These are phyloP conservation scores for Xylaria grammica DNA, from an alignment of 495 filamentous ascomycete genomes.

Conservation along the genomic window DNA sequence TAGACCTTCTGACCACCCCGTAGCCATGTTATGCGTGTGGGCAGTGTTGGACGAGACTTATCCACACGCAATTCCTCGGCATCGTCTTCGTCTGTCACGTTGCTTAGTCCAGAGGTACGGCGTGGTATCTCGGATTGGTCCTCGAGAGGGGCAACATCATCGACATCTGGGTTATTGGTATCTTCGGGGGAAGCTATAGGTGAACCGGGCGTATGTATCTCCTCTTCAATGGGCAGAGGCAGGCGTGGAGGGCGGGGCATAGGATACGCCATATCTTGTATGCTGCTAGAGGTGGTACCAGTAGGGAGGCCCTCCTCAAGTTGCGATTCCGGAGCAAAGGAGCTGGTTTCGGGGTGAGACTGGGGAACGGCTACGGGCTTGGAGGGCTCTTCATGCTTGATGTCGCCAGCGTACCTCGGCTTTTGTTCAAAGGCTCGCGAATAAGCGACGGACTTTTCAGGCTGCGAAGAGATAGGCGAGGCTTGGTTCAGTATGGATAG, in stretches of 20 bases:
- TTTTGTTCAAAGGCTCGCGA: slow-evolving; percentile 34
- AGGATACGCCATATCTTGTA: slow-evolving; percentile 60
- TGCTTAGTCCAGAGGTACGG: slow-evolving; percentile 68
- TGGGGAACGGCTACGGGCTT: slow-evolving; percentile 60
- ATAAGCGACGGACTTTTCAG: slow-evolving; percentile 22
- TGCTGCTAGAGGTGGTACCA: slow-evolving; percentile 46
- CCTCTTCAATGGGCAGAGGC: slow-evolving; percentile 89
- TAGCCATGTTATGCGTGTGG: slow-evolving; percentile 83
- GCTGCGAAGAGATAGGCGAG: slow-evolving; percentile 37
- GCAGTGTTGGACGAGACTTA: slow-evolving; percentile 68
- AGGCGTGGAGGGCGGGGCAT: slow-evolving; percentile 81
- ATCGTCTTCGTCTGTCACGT: slow-evolving; percentile 78
- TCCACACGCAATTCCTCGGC: slow-evolving; percentile 75
- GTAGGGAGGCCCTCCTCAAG: slow-evolving; percentile 42
- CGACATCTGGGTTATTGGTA: slow-evolving; percentile 55
- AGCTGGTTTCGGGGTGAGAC: slow-evolving; percentile 41
- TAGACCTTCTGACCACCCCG: slow-evolving; percentile 84
- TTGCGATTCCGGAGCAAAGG: slow-evolving; percentile 42
- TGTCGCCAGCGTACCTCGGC: slow-evolving; percentile 37
- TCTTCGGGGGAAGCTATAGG: slow-evolving; percentile 76
- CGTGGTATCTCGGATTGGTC: slow-evolving; percentile 52
- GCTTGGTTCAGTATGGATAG: slow-evolving; percentile 48
- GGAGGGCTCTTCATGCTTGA: slow-evolving; percentile 43
- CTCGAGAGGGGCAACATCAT: slow-evolving; percentile 52
- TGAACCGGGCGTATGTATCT: slow-evolving; percentile 82